These are phyloP conservation scores for Periconia macrospinosa DNA, from an alignment of 2,329 filamentous ascomycete genomes.

Conservation along the genomic window DNA sequence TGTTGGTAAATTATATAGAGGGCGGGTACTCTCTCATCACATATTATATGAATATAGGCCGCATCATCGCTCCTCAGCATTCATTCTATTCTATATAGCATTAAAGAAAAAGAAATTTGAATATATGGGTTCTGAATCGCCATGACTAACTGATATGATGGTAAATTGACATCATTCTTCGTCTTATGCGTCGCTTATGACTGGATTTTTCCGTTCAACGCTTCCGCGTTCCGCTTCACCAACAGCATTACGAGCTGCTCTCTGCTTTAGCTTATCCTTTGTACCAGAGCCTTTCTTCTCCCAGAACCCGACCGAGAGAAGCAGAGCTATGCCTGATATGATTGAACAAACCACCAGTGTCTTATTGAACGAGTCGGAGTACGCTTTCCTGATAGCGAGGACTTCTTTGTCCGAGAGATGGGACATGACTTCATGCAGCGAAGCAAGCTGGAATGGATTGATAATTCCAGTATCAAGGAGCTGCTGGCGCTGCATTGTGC, in stretches of 20 bases:
- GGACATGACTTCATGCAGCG: conserved; percentile 9
- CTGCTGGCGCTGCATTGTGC: conserved; percentile 8
- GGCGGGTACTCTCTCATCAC: too few relatives aligned
- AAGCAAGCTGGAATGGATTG: conserved; percentile 5
- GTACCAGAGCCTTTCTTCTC: conserved; percentile 3
- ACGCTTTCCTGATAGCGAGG: conserved; percentile 8
- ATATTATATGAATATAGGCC: too few relatives aligned
- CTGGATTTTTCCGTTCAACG: too few relatives aligned
- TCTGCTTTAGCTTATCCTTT: neutral
- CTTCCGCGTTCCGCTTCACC: too few relatives aligned
- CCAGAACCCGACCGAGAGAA: conserved; percentile 15
- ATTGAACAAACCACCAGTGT: conserved; percentile 18
- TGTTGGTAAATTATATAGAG: too few relatives aligned
- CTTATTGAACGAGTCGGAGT: conserved; percentile 20
- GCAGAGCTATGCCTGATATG: conserved; percentile 13
- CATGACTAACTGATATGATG: too few relatives aligned
- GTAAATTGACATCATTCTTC: too few relatives aligned
- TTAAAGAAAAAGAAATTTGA: too few relatives aligned
- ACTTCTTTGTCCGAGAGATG: neutral
- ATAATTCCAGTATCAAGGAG: conserved; percentile 7
- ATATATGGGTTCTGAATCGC: too few relatives aligned
- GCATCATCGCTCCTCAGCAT: too few relatives aligned
- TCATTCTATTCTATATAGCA: too few relatives aligned
- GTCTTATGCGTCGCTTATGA: too few relatives aligned
- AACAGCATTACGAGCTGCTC: neutral